Evolutionary conservation across 2,329 filamentous ascomycete species (phyloP).

Genomic region (Knufia fluminis): DNA sequence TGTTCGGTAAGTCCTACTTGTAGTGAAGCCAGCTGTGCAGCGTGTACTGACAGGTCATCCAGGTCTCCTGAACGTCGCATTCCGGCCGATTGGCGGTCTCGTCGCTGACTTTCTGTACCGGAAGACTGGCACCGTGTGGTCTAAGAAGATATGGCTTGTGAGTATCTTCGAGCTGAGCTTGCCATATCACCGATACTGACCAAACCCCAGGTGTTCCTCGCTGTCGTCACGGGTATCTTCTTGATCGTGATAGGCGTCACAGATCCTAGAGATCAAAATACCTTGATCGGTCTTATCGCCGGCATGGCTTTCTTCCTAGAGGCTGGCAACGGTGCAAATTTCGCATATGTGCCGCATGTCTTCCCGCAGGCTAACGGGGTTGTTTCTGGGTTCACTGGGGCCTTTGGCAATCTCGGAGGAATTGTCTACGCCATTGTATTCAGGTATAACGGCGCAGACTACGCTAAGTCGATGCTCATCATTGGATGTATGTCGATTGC

Average conservation of each 20-base stretch:
- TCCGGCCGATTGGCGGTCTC: conserved; percentile 41
- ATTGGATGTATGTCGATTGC: conserved; percentile 67
- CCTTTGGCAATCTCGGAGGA: conserved; percentile 73
- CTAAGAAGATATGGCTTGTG: conserved; percentile 53
- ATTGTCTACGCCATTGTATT: conserved; percentile 78
- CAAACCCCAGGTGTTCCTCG: conserved; percentile 36
- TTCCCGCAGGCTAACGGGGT: conserved; percentile 73
- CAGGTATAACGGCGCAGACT: conserved; percentile 61
- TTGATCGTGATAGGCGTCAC: conserved; percentile 54
- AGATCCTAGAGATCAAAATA: conserved; percentile 51
- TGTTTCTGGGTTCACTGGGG: conserved; percentile 69
- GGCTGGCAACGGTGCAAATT: conserved; percentile 77
- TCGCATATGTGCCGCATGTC: conserved; percentile 77
- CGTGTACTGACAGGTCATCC: too few species aligned
- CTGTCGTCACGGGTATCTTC: conserved; percentile 49
- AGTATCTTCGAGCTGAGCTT: too few species aligned
- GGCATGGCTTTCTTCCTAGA: conserved; percentile 75
- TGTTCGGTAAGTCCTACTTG: conserved; percentile 40
- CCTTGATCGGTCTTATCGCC: conserved; percentile 68
- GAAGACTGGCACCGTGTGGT: conserved; percentile 45
- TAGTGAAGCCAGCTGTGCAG: too few species aligned
- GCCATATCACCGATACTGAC: too few species aligned
- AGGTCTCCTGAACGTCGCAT: conserved; percentile 44
- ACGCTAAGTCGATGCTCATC: conserved; percentile 67
- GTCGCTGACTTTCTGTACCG: conserved; percentile 49